Evolutionary conservation across 768 basidiomycete genomes (phyloP).

Genomic region (Coprinopsis strossmayeri): DNA sequence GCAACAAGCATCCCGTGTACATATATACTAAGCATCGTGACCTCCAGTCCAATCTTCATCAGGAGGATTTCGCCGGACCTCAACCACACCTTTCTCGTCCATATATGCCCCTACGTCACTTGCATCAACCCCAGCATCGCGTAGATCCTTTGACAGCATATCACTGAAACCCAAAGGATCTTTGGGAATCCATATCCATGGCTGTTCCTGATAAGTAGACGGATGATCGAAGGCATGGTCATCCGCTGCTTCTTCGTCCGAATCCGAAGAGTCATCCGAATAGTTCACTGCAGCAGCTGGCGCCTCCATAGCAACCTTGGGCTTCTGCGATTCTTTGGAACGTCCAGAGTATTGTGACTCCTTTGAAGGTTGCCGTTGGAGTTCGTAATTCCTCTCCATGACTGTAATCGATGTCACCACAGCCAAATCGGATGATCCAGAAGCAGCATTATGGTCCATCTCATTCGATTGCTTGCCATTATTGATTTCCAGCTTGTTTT

Average conservation of each 20-base stretch:
- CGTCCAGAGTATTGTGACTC: conserved; percentile 11
- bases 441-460: conserved; percentile 4
- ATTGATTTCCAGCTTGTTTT: conserved; percentile 25
- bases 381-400: conserved; percentile 4
- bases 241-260: conserved; percentile 28
- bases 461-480: conserved; percentile 18
- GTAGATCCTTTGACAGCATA: conserved; percentile 30
- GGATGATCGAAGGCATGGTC: conserved; percentile 44
- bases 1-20: too few relatives aligned
- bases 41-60: conserved; percentile 38
- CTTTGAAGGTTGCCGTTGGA: conserved; percentile 9
- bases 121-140: conserved; percentile 31
- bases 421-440: conserved; percentile 9
- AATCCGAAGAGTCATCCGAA: conserved; percentile 17
- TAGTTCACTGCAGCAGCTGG: conserved; percentile 24
- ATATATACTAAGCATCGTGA: conserved; percentile 28
- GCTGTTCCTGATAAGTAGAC: conserved; percentile 37
- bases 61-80: conserved; percentile 39
- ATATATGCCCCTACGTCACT: conserved; percentile 40
- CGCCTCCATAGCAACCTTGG: conserved; percentile 21
- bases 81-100: conserved; percentile 35
- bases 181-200: conserved; percentile 42
- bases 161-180: conserved; percentile 36
- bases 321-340: conserved; percentile 14
- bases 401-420: conserved; percentile 11